Evolutionary conservation across 306 rosid genomes (phyloP).

Genomic region (Dryas drummondii): DNA sequence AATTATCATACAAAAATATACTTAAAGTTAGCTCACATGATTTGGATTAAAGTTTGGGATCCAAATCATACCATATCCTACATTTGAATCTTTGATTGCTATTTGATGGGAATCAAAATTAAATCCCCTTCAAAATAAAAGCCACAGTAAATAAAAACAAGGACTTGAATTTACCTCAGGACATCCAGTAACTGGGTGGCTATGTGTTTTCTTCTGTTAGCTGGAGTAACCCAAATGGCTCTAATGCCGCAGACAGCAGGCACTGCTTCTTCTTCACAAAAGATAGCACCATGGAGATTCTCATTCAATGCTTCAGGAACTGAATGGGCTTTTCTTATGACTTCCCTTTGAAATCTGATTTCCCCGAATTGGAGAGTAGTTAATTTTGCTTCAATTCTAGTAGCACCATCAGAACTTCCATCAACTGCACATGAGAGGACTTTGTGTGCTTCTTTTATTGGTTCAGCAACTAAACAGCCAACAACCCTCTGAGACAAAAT

Average conservation of each 20-base stretch:
- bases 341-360: slow-evolving; percentile 65
- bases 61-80: not conserved
- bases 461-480: slow-evolving; percentile 70
- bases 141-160: not conserved
- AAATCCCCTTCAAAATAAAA: not conserved
- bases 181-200: slow-evolving; percentile 73
- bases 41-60: not conserved
- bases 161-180: slow-evolving; percentile 51
- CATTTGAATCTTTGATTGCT: not conserved
- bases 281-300: slow-evolving; percentile 44
- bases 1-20: not conserved
- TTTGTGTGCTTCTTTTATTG: slow-evolving; percentile 66
- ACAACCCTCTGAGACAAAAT: slow-evolving; percentile 54
- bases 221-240: slow-evolving; percentile 85
- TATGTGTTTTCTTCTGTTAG: slow-evolving; percentile 68
- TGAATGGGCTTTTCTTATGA: slow-evolving; percentile 33
- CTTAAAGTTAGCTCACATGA: not conserved
- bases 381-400: slow-evolving; percentile 29
- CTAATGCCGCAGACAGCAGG: slow-evolving; percentile 73
- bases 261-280: slow-evolving; percentile 54
- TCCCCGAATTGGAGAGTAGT: slow-evolving; percentile 64
- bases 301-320: slow-evolving; percentile 32
- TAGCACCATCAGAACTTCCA: slow-evolving; percentile 18
- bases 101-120: not conserved
- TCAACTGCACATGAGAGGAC: slow-evolving; percentile 43